phyloP scores from a whole-genome alignment of 495 filamentous ascomycete genomes.

The Annulohypoxylon stygium region DNA sequence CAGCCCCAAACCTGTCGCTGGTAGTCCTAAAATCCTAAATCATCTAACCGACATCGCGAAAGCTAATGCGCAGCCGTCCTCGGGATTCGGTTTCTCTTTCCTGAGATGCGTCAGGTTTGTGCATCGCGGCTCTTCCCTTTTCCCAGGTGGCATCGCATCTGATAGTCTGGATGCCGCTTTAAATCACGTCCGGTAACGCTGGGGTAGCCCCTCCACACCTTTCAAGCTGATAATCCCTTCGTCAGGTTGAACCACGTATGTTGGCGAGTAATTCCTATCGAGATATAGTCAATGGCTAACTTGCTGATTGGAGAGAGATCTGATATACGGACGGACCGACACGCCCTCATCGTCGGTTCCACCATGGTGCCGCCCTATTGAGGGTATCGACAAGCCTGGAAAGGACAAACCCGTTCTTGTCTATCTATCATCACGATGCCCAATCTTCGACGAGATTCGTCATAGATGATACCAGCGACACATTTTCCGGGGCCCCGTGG shows the following conservation, averaged over 20 bases:
- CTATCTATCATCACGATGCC: constrained; percentile 44
- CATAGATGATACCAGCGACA: constrained; percentile 36
- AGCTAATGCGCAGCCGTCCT: constrained; percentile 33
- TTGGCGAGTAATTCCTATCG: constrained; percentile 35
- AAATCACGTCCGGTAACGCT: constrained; percentile 47
- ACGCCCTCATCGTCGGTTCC: constrained; percentile 37
- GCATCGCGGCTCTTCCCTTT: constrained; percentile 45
- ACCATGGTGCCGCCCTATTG: constrained; percentile 43
- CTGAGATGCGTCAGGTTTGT: constrained; percentile 25
- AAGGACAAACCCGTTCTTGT: constrained; percentile 35
- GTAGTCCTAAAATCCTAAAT: constrained; percentile 14
- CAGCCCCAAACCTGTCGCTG: constrained; percentile 16
- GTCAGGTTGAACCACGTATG: constrained; percentile 40
- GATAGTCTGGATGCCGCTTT: constrained; percentile 50
- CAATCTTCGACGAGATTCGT: constrained; percentile 35
- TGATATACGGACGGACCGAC: constrained; percentile 32
- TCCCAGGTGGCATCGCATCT: constrained; percentile 44
- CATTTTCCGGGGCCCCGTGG: constrained; percentile 34
- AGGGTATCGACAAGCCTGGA: constrained; percentile 19
- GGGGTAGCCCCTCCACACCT: constrained; percentile 48
- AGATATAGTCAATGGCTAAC: constrained; percentile 31
- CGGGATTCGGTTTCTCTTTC: constrained; percentile 44
- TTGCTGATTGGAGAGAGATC: constrained; percentile 38
- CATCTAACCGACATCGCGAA: constrained; percentile 25
- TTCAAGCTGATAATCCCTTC: constrained; percentile 38